These are phyloP conservation scores for Kluyveromyces marxianus DNA, from an alignment of 1,139 yeast genomes.

Conservation along the genomic window DNA sequence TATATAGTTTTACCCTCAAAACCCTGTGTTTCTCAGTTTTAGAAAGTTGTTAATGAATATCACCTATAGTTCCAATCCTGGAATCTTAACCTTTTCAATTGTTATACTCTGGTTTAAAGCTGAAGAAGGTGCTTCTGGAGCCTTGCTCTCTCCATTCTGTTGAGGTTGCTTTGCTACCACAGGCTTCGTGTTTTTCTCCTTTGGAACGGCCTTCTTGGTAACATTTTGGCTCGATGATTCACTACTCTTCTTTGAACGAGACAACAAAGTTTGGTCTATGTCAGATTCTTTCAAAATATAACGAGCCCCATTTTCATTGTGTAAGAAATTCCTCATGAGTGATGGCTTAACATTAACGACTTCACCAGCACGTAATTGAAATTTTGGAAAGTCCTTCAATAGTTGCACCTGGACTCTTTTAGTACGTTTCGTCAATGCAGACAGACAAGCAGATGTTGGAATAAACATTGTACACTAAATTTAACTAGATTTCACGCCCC, in stretches of 20 bases:
- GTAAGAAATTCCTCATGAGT: constrained; percentile 72
- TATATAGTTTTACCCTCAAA: neutral
- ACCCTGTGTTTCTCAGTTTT: neutral
- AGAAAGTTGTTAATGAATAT: neutral
- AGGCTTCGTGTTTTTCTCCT: constrained; percentile 8
- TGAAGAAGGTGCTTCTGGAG: neutral
- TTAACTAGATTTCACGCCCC: too few species aligned
- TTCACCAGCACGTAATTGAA: constrained; percentile 61
- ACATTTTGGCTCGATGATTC: neutral
- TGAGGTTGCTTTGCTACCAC: constrained; percentile 2
- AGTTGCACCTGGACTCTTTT: constrained; percentile 64
- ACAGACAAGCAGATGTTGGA: constrained; percentile 25
- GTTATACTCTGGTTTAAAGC: constrained; percentile 14
- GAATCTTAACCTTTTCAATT: constrained; percentile 21
- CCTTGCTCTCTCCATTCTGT: constrained; percentile 5
- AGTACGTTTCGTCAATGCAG: constrained; percentile 34
- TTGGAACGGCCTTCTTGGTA: neutral
- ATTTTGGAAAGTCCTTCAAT: constrained; percentile 52
- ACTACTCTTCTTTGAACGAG: neutral
- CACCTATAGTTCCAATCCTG: constrained; percentile 15
- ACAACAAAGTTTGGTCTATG: constrained; percentile 13
- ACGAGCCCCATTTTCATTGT: constrained; percentile 64
- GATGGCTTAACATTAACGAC: constrained; percentile 73
- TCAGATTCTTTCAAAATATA: constrained; percentile 39
- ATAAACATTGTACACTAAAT: constrained; percentile 16